Base-by-base conservation (phyloP, 1,284 basidiomycete species). In the Irpex sp. region DNA sequence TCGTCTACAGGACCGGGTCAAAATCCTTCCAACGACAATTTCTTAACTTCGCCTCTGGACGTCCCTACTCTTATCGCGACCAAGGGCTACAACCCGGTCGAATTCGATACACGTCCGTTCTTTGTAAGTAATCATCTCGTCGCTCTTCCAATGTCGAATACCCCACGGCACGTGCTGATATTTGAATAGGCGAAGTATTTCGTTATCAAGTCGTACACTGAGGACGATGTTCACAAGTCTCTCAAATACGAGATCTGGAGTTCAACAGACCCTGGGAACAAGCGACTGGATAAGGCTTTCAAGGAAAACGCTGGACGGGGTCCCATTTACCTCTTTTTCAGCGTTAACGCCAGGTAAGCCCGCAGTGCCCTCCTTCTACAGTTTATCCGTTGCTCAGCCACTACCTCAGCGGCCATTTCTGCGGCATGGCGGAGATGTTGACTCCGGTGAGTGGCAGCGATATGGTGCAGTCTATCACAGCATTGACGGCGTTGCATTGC, bases 181-280 rank as follows among this genome's bases (percentile, higher is more conserved):
- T 19, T 47, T n/a, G 51, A 9, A 69, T 63, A 93, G 87, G 94
- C 96, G 6, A 85, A 95, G 15, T 98, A 85, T 79, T 97, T 97
- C 72, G 96, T 98, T 36, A 98, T 98, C 84, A 97, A 98, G 76
- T 96, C 93, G 0, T 98, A 96, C 77, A 98, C 96, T 1, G 96
- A 98, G 75, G 96, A 98, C 70, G 96, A 98, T 72, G 96, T 98
- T 1, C 96, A 97, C 78, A 97, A 97, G 76, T 95, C 92, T 11
- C 83, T 97, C 69, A 96, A 97, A 72, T 96, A 96, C 73, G 96
- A 97, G 77, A 97, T 97, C 66, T 97, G 96, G 96, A 94, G 94
- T 64, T 96, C 93, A 15, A 97, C 96, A 0, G 94, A 96, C 73
- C 90, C 96, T 0, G 96, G 96, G 4, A 98, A 98, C 75, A 97